These are phyloP conservation scores for Penicillium argentinense DNA, from an alignment of 495 filamentous ascomycete genomes.

Conservation along the genomic window DNA sequence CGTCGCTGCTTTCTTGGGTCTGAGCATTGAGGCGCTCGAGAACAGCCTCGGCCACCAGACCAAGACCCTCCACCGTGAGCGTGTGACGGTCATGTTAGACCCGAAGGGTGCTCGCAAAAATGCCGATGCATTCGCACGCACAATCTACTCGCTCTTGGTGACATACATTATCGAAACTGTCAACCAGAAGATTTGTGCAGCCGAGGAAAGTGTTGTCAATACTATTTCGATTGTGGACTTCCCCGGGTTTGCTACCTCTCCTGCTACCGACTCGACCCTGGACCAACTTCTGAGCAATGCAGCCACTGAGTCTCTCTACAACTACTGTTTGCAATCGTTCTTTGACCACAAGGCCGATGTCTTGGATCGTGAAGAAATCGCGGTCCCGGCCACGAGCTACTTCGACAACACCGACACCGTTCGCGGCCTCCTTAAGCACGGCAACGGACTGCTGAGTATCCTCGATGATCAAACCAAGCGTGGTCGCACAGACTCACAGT, in stretches of 20 bases:
- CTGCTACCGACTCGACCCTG: conserved; percentile 77
- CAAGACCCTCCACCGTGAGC: conserved; percentile 89
- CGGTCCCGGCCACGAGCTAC: conserved; percentile 86
- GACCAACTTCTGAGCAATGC: conserved; percentile 96
- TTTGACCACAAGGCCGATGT: conserved; percentile 91
- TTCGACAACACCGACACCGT: conserved; percentile 97
- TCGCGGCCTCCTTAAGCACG: conserved; percentile 82
- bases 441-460: conserved; percentile 90
- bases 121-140: conserved; percentile 90
- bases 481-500: conserved; percentile 81
- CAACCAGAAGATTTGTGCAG: conserved; percentile 85
- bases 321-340: conserved; percentile 91
- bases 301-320: conserved; percentile 86
- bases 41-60: conserved; percentile 90
- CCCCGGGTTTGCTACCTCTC: conserved; percentile 84
- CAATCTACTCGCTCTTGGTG: conserved; percentile 92
- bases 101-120: conserved; percentile 85
- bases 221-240: conserved; percentile 96
- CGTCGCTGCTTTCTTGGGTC: conserved; percentile 88
- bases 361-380: conserved; percentile 88
- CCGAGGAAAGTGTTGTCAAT: conserved; percentile 85
- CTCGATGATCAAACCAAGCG: conserved; percentile 92
- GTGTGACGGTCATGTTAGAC: conserved; percentile 96
- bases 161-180: conserved; percentile 90
- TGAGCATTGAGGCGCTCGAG: conserved; percentile 76